Evolutionary conservation across 352 stramenopile species (phyloP).

Genomic region (Thalassiosira hispida): DNA sequence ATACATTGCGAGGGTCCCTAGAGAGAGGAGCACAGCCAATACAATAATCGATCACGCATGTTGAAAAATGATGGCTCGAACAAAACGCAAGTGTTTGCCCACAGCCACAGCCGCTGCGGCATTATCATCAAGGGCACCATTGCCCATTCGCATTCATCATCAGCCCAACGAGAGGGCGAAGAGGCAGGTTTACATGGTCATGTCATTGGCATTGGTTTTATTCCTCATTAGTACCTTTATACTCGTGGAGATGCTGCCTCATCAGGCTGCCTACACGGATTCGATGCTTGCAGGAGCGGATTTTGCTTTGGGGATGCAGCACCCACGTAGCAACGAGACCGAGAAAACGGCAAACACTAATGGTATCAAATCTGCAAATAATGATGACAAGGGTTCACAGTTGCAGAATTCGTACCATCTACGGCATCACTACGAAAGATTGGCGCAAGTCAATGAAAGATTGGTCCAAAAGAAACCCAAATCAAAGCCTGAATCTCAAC

Average conservation of each 20-base stretch:
- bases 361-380: neutral
- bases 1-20: too few relatives aligned
- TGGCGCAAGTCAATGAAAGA: neutral
- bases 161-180: slow-evolving; percentile 2
- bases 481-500: slow-evolving; percentile 2
- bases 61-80: too few relatives aligned
- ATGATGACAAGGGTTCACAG: slow-evolving; percentile 1
- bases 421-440: neutral
- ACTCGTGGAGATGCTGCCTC: slow-evolving; percentile 12
- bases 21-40: too few relatives aligned
- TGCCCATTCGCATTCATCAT: neutral
- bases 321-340: neutral
- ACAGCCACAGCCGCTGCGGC: neutral
- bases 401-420: neutral
- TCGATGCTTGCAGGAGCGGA: neutral
- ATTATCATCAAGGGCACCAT: neutral
- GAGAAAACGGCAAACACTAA: neutral
- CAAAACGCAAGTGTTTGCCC: neutral
- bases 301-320: neutral
- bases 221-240: slow-evolving; percentile 10
- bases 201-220: slow-evolving; percentile 7
- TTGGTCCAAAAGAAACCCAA: neutral
- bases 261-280: neutral
- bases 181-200: slow-evolving; percentile 2
- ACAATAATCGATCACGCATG: too few relatives aligned